Percentiles rank a stretch among this genome's conserved stretches.
These are phyloP conservation scores for Suillus occidentalis DNA, from an alignment of 768 basidiomycete species.

Conservation along the genomic window DNA sequence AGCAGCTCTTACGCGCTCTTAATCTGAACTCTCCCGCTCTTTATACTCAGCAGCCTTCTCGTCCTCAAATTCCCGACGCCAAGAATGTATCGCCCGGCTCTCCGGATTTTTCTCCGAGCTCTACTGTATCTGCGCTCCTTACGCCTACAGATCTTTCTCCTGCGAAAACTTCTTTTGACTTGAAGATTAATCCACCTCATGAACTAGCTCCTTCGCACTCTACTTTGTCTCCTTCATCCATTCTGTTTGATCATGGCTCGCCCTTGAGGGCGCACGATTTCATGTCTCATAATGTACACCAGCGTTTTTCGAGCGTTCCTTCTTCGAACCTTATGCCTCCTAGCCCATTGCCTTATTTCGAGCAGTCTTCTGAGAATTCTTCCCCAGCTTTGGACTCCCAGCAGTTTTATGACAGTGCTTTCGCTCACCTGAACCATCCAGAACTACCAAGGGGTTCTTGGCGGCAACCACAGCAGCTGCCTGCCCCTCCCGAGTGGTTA, in stretches of 20 bases:
- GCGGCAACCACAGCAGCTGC: conserved; percentile 30
- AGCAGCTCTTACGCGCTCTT: conserved; percentile 75
- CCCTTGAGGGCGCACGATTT: conserved; percentile 32
- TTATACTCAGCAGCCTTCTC: conserved; percentile 42
- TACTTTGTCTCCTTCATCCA: conserved; percentile 35
- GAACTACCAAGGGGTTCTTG: conserved; percentile 23
- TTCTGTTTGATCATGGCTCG: conserved; percentile 47
- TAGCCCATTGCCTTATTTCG: conserved; percentile 45
- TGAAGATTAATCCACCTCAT: conserved; percentile 53
- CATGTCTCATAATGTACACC: conserved; percentile 26
- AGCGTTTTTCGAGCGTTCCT: conserved; percentile 28
- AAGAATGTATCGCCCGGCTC: conserved; percentile 43
- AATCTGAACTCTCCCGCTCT: conserved; percentile 78
- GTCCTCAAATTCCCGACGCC: conserved; percentile 44
- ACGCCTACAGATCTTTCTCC: conserved; percentile 79
- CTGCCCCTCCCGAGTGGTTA: conserved; percentile 44
- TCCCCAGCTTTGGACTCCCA: conserved; percentile 38
- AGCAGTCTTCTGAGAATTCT: conserved; percentile 49
- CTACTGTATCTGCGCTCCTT: conserved; percentile 66
- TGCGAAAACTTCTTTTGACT: conserved; percentile 53
- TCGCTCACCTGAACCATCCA: conserved; percentile 14
- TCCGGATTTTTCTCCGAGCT: conserved; percentile 73
- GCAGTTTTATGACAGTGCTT: conserved; percentile 33
- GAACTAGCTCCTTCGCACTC: conserved; percentile 38
- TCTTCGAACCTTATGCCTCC: conserved; percentile 20